A percentile compares a stretch with the other conserved stretches of the same genome.
Conservation (phyloP, 75 land plant genomes). For the Pinus taeda region DNA sequence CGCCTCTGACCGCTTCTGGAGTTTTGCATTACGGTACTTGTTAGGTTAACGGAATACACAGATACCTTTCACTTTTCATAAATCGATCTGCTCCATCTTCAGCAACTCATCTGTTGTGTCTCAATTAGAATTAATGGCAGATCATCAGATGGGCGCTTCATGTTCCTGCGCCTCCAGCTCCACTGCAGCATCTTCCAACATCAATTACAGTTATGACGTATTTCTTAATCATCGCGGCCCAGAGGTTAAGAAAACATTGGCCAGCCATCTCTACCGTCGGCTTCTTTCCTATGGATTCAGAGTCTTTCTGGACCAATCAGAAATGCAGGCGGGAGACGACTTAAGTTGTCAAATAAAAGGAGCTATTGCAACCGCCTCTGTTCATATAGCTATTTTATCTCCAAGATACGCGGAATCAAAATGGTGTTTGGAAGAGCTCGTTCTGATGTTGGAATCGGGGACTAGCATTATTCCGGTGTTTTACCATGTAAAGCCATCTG, state of each 20-base stretch:
- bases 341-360: neutral
- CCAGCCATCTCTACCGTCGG: neutral
- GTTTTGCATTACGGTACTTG: no score
- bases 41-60: no score
- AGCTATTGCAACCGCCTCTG: neutral
- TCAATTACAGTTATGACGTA: neutral
- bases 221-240: neutral
- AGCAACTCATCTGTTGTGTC: no score
- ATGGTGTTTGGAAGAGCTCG: slow-evolving; percentile 6
- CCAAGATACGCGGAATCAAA: neutral
- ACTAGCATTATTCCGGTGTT: slow-evolving; percentile 2
- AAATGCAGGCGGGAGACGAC: neutral
- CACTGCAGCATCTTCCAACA: no score
- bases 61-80: no score
- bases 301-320: neutral
- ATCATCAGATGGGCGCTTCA: no score
- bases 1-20: no score
- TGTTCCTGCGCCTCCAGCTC: no score
- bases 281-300: neutral
- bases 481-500: neutral
- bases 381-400: neutral
- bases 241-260: neutral
- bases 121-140: no score
- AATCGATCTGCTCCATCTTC: no score
- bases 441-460: neutral